Evolutionary conservation across 495 filamentous ascomycete genomes (phyloP).

Genomic region (Penicillium ucsense): DNA sequence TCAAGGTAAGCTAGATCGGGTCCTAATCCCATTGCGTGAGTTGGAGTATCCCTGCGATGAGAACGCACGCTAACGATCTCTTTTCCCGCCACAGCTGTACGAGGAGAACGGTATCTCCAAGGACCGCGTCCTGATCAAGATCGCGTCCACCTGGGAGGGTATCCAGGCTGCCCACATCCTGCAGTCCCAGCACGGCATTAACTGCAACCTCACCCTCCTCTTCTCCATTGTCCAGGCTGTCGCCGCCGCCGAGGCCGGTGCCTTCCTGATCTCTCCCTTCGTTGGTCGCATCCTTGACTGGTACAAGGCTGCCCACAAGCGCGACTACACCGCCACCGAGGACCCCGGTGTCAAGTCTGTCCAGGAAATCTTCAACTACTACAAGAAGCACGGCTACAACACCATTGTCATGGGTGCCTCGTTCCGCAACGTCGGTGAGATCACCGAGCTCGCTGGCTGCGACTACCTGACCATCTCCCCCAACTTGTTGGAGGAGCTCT

Average conservation of each 20-base stretch:
- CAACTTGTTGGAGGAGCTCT: constrained; percentile 86
- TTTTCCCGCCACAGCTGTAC: constrained; percentile 59
- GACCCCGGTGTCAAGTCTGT: constrained; percentile 97
- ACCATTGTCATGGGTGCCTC: constrained; percentile 99
- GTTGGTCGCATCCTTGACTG: constrained; percentile 99
- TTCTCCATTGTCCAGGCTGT: constrained; percentile 96
- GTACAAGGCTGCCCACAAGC: constrained; percentile 95
- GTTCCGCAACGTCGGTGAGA: constrained; percentile 91
- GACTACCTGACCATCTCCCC: constrained; percentile 99
- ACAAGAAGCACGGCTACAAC: constrained; percentile 99
- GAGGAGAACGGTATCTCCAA: constrained; percentile 82
- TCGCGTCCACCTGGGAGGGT: constrained; percentile 69
- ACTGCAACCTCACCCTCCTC: constrained; percentile 98
- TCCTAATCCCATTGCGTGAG: background rate
- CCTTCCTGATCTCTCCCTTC: constrained; percentile 98
- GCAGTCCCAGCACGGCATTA: constrained; percentile 86
- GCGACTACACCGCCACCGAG: constrained; percentile 76
- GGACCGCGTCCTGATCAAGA: constrained; percentile 67
- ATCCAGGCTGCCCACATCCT: constrained; percentile 95
- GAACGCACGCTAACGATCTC: background rate
- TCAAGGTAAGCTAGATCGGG: constrained; percentile 53
- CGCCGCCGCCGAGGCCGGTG: constrained; percentile 90
- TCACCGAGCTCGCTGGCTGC: constrained; percentile 94
- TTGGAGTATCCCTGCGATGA: background rate
- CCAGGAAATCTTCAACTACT: constrained; percentile 98